phyloP scores from a whole-genome alignment of 768 basidiomycete species.

The Amanita rimosa region DNA sequence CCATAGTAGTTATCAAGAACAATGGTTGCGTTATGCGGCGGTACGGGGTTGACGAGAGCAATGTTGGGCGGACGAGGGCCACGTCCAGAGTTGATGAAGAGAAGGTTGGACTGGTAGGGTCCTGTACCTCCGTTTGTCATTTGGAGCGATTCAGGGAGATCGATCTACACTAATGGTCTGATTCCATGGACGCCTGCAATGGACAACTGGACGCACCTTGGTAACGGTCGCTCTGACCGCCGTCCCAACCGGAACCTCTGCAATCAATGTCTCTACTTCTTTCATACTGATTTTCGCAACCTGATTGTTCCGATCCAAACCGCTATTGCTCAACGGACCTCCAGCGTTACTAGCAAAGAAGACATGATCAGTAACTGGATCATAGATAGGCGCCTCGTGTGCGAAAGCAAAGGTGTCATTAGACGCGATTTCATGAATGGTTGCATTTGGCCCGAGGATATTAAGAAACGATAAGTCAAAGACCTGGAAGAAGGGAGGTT shows the following conservation, averaged over 20 bases:
- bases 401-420: slow-evolving; percentile 59
- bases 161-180: slow-evolving; percentile 28
- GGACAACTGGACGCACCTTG: slow-evolving; percentile 19
- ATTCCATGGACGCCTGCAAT: neutral
- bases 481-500: slow-evolving; percentile 48
- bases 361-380: slow-evolving; percentile 55
- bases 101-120: slow-evolving; percentile 42
- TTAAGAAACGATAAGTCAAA: slow-evolving; percentile 40
- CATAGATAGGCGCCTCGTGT: slow-evolving; percentile 70
- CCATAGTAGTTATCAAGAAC: slow-evolving; percentile 73
- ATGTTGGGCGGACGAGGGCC: slow-evolving; percentile 51
- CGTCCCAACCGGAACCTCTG: slow-evolving; percentile 17
- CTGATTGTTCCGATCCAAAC: slow-evolving; percentile 51
- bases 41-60: slow-evolving; percentile 48
- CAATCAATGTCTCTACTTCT: slow-evolving; percentile 37
- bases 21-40: slow-evolving; percentile 57
- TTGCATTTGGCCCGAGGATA: slow-evolving; percentile 46
- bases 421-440: slow-evolving; percentile 47
- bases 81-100: slow-evolving; percentile 58
- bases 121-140: slow-evolving; percentile 67
- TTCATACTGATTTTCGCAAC: slow-evolving; percentile 52
- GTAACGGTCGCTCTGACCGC: slow-evolving; percentile 39
- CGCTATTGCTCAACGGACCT: slow-evolving; percentile 50
- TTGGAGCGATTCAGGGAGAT: slow-evolving; percentile 45
- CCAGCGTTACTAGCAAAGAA: slow-evolving; percentile 67